Base-by-base conservation (phyloP, 441 rosid species). In the Pelargonium cotyledonis region DNA sequence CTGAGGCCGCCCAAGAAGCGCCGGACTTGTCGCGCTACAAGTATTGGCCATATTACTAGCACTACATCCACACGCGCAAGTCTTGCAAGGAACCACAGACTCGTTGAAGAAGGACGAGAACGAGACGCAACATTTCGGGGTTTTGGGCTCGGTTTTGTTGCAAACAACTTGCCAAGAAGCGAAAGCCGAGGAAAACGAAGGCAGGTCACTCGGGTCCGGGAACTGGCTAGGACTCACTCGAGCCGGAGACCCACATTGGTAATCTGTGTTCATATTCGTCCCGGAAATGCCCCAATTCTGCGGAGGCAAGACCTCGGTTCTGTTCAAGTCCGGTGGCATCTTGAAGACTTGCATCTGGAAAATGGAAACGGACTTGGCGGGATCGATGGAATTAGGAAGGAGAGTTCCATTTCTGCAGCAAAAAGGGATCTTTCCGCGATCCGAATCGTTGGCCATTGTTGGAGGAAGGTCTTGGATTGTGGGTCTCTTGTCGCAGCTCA, bases 111-210 rank as follows among this genome's bases (percentile, higher is more conserved):
- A 83, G 6, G 89, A 78, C 0, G 89, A 85, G 76, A 72, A 83
- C 0, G 89, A 85, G 1, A 85, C 89, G 0, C 89, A 85, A 40
- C 89, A 85, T 77, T 74, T 75, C 0, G 87, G 85, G 29, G 23
- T 76, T 60, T 67, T 80, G 46, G 76, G 66, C n/a, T 62, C 66
- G 49, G 86, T 77, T 51, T 80, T 84, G 80, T 82, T 85, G 76
- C 89, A 85, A 0, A 80, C 86, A 6, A 85, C 73, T 58, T 83
- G 89, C 89, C 89, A 85, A 68, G 85, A 83, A 15, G 81, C 83
- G 31, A 85, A 35, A 9, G 89, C 80, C 8, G 80, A 43, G 51
- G 79, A 75, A 68, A 73, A 71, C 0, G 84, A 77, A 0, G 84
- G 79, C 75, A 85, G 71, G 23, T 85, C 87, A 5, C 78, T 76